Evolutionary conservation across 352 stramenopile genomes (phyloP), one percentile per base, ranked within the genome.

Genomic region (Phytophthora kernoviae): DNA sequence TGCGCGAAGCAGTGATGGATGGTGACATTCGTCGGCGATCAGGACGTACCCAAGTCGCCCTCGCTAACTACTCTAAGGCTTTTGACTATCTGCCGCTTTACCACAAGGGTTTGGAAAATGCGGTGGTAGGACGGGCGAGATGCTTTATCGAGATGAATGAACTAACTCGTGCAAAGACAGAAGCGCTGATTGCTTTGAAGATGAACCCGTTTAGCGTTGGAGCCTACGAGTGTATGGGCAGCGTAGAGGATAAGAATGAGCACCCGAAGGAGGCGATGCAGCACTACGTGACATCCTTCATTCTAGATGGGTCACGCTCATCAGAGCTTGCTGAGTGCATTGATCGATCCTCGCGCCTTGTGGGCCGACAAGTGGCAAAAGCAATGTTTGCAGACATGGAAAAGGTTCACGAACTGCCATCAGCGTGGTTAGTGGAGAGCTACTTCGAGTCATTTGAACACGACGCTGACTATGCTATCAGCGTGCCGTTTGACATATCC

Each of bases 391-490:
- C 71, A 4, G 68, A 72, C 12, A 92, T 93, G 81, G 68, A 87
- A 33, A 78, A 84, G 59, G 65, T 83, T 21, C 84, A 90, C 54
- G 78, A 90, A n/a, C 66, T 93, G 9, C 86, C 84, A 26, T 89
- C 84, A 11, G 50, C 67, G 15, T 95, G 84, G 86, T 75, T 95
- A 22, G 83, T 93, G 30, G 57, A 89, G 8, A 95, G 86, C 66
- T 95, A 95, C 70, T 93, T 95, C 62, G 81, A 91, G 40, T 82
- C 82, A 27, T 93, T 95, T 32, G 81, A 90, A 61, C 82, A 92
- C 47, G 86, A 95, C 44, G 71, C 70, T 8, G 84, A 95, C 56
- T 75, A 84, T 45, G 69, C 70, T 18, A 69, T 77, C 7, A 70
- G 78, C 26, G 58, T 92, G 11, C 70, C 82, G 9, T 80, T 79